Percentiles rank a stretch among this genome's conserved stretches.
phyloP scores from a whole-genome alignment of 73 alveolate species.

The Uronychia binucleata region DNA sequence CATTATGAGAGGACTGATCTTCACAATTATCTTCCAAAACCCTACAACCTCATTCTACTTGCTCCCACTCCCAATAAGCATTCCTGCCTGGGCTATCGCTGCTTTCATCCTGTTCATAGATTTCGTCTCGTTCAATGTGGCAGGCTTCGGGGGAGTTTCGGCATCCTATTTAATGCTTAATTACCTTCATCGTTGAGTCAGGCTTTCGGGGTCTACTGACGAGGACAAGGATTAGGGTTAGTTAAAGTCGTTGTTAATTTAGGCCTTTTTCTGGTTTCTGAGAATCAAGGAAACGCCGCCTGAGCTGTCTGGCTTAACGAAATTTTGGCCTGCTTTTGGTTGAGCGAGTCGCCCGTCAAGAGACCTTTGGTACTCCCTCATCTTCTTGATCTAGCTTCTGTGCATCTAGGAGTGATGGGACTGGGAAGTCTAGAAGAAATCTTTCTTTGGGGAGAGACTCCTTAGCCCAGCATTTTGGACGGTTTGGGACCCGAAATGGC shows the following conservation, averaged over 20 bases:
- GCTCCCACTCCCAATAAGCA: constrained; percentile 54
- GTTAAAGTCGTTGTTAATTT: background rate
- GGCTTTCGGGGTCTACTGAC: no score
- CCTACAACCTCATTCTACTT: constrained; percentile 60
- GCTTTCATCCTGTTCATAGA: constrained; percentile 57
- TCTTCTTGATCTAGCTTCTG: background rate
- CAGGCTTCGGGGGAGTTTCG: constrained; percentile 66
- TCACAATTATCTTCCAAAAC: constrained; percentile 58
- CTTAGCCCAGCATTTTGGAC: background rate
- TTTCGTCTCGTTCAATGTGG: constrained; percentile 43
- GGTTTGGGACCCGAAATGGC: background rate
- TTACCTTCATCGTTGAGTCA: constrained; percentile 20
- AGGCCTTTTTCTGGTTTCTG: background rate
- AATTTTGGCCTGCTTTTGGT: background rate
- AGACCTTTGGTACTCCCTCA: background rate
- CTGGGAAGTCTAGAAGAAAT: background rate
- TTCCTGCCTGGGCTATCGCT: constrained; percentile 74
- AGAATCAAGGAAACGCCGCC: background rate
- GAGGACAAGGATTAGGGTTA: no score
- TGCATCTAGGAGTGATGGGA: background rate
- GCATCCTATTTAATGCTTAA: constrained; percentile 61
- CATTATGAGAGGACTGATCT: constrained; percentile 57
- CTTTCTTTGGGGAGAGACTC: background rate
- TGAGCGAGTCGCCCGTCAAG: background rate
- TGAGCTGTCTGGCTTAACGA: background rate